phyloP scores from a whole-genome alignment of 306 rosid species.

The Quercus wislizeni region DNA sequence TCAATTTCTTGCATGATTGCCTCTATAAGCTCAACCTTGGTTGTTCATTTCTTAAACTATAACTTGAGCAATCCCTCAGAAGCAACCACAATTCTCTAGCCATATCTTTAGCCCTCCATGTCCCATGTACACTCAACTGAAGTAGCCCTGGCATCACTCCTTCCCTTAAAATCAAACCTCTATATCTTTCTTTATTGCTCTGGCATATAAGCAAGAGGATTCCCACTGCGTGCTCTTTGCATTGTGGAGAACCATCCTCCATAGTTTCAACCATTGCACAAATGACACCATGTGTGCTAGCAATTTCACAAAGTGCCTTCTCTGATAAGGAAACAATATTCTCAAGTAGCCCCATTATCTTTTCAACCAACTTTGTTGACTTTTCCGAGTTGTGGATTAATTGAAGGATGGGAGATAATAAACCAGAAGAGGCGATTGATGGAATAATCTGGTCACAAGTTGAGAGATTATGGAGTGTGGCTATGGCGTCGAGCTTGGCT shows the following conservation, averaged over 20 bases:
- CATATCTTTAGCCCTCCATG: too few species aligned
- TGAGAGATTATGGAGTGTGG: constrained; percentile 73
- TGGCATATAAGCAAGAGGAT: constrained; percentile 57
- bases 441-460: constrained; percentile 56
- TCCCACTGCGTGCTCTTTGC: constrained; percentile 67
- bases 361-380: constrained; percentile 47
- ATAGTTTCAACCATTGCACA: constrained; percentile 60
- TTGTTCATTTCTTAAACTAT: too few species aligned
- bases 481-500: constrained; percentile 60
- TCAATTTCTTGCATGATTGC: too few species aligned
- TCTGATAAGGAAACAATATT: constrained; percentile 51
- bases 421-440: constrained; percentile 46
- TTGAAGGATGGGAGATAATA: constrained; percentile 40
- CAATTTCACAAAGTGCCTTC: constrained; percentile 49
- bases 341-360: constrained; percentile 58
- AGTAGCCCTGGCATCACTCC: constrained; percentile 19
- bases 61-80: too few species aligned
- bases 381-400: constrained; percentile 43
- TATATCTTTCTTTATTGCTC: constrained; percentile 67
- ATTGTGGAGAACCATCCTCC: constrained; percentile 56
- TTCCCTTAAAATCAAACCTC: constrained; percentile 60
- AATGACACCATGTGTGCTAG: constrained; percentile 34
- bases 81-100: too few species aligned
- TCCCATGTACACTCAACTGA: too few species aligned
- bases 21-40: too few species aligned